phyloP scores from a whole-genome alignment of 257 asterid species.

The Osmanthus fragrans region DNA sequence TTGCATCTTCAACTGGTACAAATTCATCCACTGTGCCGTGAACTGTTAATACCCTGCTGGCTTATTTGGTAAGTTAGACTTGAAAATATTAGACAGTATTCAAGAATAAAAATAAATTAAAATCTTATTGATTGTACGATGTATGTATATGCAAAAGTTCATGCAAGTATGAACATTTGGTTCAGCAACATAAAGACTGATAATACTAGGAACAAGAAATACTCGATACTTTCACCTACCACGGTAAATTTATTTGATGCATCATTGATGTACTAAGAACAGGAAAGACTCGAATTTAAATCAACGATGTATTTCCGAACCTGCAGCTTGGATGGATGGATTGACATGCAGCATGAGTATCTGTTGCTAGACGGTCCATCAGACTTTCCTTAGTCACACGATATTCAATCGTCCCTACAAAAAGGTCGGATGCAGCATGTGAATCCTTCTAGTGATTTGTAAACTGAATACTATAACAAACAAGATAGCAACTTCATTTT shows the following conservation, averaged over 20 bases:
- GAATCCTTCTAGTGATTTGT: neutral
- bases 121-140: too few species aligned
- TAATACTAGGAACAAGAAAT: too few species aligned
- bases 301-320: constrained; percentile 31
- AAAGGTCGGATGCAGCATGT: neutral
- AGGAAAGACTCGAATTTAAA: neutral
- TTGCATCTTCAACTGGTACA: constrained; percentile 77
- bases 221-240: too few species aligned
- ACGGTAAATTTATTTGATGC: too few species aligned
- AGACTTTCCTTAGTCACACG: constrained; percentile 71
- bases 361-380: constrained; percentile 75
- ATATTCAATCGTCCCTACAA: constrained; percentile 64
- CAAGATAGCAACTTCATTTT: neutral
- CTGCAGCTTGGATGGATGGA: constrained; percentile 61
- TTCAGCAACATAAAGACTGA: too few species aligned
- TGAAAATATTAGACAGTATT: neutral
- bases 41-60: constrained; percentile 68
- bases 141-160: neutral
- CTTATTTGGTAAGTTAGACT: neutral
- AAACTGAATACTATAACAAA: too few species aligned
- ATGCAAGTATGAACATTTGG: too few species aligned
- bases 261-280: too few species aligned
- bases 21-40: constrained; percentile 72
- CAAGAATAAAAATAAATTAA: neutral
- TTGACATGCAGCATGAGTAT: constrained; percentile 57